Evolutionary conservation across 176 grass and related monocot species (phyloP), one percentile per base, ranked within the genome.

Genomic region (Phragmites australis): DNA sequence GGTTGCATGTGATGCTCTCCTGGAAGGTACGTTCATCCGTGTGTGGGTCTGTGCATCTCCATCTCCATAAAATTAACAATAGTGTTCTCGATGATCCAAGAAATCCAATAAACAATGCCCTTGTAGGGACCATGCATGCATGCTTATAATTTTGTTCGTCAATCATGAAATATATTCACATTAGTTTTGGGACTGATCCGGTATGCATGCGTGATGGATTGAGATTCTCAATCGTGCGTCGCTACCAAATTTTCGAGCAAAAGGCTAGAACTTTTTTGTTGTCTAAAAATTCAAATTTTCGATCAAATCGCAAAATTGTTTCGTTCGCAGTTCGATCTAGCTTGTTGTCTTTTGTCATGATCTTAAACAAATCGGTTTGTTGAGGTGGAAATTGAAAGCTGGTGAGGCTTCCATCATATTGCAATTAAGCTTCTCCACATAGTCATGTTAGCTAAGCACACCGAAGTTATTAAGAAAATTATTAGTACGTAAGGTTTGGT

Each of bases 111-210:
- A 60, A 51, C 30, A 74, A 79, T 17, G 12, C 37, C 49, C 15
- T 56, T 83, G 34, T 62, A 80, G 61, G 81, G 76, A 84, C 69
- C 81, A 88, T 34, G 15, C 4, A 9, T 62, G 49, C 14, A 52
- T 84, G 49, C 9, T 60, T 84, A 68, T 49, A 75, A 37, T 52
- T 23, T 15, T 83, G 57, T 74, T 73, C 60, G 34, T 60, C 43
- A 84, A 76, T 51, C 34, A 88, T 84, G 70, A 59, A 34, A 44
- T 42, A 21, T 26, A 50, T 49, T 16, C 34, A 42, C 30, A 72
- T 52, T 62, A 53, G 45, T 76, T 82, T 46, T 39, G 19, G 27
- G 2, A 41, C 5, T 26, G 67, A 73, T 74, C 40, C 9, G 14
- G 30, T 86, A 46, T 19, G 59, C 32, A 4, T 60, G 34, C 34